A percentile compares a stretch with the other conserved stretches of the same genome.
Conservation (phyloP, 1,284 basidiomycete species). For the Apiotrichum porosum region DNA sequence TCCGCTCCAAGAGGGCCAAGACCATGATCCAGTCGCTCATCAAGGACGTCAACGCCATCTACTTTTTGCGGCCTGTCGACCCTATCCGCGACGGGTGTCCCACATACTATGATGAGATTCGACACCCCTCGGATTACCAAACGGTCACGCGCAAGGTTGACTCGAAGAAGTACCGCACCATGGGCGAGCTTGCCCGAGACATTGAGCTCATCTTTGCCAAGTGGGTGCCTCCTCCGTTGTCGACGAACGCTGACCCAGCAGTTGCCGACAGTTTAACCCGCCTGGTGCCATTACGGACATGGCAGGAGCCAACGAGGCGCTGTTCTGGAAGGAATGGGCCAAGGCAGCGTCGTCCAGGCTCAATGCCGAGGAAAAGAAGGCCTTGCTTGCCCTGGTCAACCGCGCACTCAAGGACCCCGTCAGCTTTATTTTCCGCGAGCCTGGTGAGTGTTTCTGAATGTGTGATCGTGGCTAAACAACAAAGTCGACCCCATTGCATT, state of each 20-base stretch:
- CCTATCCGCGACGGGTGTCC: conserved; percentile 76
- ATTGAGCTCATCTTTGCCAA: conserved; percentile 81
- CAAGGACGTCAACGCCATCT: conserved; percentile 64
- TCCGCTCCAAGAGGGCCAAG: conserved; percentile 75
- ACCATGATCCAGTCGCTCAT: conserved; percentile 63
- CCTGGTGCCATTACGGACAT: conserved; percentile 60
- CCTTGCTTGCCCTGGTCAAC: conserved; percentile 67
- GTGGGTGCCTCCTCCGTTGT: conserved; percentile 32
- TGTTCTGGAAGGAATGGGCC: conserved; percentile 81
- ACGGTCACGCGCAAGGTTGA: conserved; percentile 73
- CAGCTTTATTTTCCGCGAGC: conserved; percentile 72
- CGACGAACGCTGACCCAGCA: conserved; percentile 8
- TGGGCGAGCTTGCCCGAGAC: conserved; percentile 78
- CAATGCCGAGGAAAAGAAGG: conserved; percentile 72
- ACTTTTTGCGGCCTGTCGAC: conserved; percentile 84
- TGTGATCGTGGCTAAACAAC: too few relatives aligned
- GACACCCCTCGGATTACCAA: conserved; percentile 88
- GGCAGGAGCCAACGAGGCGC: conserved; percentile 67
- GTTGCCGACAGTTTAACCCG: conserved; percentile 80
- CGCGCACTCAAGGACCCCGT: conserved; percentile 68
- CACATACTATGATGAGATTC: conserved; percentile 92
- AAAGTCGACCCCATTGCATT: conserved; percentile 30
- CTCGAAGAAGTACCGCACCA: conserved; percentile 59
- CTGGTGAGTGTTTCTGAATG: too few relatives aligned
- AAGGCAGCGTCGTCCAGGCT: conserved; percentile 71